phyloP scores from a whole-genome alignment of 2,329 filamentous ascomycete species.

The Monosporascus sp. region DNA sequence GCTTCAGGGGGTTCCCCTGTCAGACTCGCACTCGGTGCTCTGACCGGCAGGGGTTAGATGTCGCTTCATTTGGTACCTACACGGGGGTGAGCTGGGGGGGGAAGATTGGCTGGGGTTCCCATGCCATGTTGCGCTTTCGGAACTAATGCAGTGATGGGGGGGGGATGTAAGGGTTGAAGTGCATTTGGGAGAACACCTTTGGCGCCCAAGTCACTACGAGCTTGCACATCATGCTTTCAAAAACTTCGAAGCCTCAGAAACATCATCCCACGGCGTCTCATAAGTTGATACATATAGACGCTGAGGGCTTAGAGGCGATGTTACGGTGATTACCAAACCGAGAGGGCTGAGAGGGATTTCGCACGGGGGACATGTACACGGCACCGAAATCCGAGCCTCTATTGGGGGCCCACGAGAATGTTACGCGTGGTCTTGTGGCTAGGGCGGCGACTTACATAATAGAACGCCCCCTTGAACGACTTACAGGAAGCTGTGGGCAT shows the following conservation, averaged over 20 bases:
- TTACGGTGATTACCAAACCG: too few relatives aligned
- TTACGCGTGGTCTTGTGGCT: too few relatives aligned
- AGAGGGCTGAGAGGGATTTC: too few relatives aligned
- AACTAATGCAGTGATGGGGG: constrained; percentile 12
- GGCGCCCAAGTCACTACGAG: not conserved
- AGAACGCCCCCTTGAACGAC: too few relatives aligned
- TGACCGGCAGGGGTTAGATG: constrained; percentile 25
- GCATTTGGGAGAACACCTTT: constrained; percentile 1
- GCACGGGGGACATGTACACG: too few relatives aligned
- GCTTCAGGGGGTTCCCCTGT: constrained; percentile 22
- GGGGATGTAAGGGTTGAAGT: constrained; percentile 10
- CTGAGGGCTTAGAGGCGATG: not conserved
- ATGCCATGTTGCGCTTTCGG: constrained; percentile 18
- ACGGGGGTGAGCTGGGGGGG: constrained; percentile 10
- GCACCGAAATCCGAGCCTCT: too few relatives aligned
- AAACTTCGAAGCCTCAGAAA: not conserved
- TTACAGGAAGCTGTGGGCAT: too few relatives aligned
- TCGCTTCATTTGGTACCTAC: constrained; percentile 17
- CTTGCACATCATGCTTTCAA: not conserved
- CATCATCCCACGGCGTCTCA: not conserved
- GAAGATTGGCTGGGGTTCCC: constrained; percentile 15
- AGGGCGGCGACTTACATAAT: too few relatives aligned
- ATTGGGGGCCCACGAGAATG: too few relatives aligned
- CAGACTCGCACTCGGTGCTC: constrained; percentile 21
- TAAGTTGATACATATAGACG: not conserved